These are phyloP conservation scores for Salix dunnii DNA, from an alignment of 345 rosid species.

Conservation along the genomic window DNA sequence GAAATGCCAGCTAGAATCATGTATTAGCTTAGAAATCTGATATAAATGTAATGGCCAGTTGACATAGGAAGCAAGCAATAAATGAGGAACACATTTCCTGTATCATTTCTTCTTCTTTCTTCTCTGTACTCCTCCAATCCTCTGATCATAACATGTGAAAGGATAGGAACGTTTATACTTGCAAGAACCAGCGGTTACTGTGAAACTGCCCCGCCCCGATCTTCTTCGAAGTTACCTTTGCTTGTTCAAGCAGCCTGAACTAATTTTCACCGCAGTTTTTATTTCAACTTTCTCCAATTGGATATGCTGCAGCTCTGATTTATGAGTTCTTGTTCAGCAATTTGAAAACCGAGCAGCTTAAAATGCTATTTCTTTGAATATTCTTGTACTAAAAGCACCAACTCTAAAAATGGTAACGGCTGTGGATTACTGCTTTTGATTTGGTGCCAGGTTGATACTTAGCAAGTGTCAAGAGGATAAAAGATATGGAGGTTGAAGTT, in stretches of 20 bases:
- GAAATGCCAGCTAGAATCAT: no score
- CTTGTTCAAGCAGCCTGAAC: background rate
- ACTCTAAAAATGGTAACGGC: background rate
- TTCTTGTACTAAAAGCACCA: background rate
- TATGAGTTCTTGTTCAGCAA: background rate
- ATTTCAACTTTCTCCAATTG: background rate
- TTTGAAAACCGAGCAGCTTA: background rate
- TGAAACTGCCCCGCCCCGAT: background rate
- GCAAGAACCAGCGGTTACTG: background rate
- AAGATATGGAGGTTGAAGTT: background rate
- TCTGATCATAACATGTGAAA: background rate
- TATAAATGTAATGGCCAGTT: no score
- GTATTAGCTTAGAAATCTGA: no score
- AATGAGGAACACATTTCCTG: no score
- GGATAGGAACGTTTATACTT: background rate
- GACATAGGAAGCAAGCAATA: no score
- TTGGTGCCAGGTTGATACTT: background rate
- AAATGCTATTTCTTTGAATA: background rate
- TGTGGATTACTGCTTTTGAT: background rate
- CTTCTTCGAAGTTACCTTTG: background rate
- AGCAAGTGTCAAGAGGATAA: background rate
- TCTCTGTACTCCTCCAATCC: no score
- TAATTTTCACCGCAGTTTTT: background rate
- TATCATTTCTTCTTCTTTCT: no score
- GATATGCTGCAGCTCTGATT: background rate